Evolutionary conservation across 768 basidiomycete genomes (phyloP).

Genomic region (Naganishia friedmannii): DNA sequence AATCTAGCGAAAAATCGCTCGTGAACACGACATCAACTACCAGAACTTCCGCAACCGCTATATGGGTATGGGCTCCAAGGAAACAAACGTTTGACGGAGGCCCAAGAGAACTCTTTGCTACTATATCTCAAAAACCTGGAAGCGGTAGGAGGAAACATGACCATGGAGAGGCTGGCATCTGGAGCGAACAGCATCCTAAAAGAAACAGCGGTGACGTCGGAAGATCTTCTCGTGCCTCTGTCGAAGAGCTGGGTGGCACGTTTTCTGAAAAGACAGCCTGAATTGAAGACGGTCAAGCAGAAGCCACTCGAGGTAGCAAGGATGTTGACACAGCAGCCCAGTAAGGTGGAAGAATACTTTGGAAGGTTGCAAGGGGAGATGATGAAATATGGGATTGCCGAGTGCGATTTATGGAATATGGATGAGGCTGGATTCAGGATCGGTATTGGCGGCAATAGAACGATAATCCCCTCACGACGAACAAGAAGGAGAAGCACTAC

Average conservation of each 20-base stretch:
- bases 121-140: not conserved
- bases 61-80: not conserved
- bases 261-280: not conserved
- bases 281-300: not conserved
- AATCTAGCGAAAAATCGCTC: not conserved
- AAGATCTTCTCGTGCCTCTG: not conserved
- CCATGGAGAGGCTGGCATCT: not conserved
- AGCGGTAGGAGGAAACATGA: not conserved
- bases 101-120: constrained; percentile 1
- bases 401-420: not conserved
- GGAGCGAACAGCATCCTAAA: not conserved
- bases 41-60: constrained; percentile 17
- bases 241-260: not conserved
- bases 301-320: not conserved
- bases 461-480: not conserved
- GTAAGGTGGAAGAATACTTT: not conserved
- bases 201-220: not conserved
- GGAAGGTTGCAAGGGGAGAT: not conserved
- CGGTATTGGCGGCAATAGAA: not conserved
- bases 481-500: not conserved
- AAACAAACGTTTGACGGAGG: not conserved
- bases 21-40: not conserved
- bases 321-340: not conserved
- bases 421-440: not conserved
- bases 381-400: not conserved